Evolutionary conservation across 768 basidiomycete genomes (phyloP), one percentile per base, ranked within the genome.

Genomic region (Crepidotus variabilis): DNA sequence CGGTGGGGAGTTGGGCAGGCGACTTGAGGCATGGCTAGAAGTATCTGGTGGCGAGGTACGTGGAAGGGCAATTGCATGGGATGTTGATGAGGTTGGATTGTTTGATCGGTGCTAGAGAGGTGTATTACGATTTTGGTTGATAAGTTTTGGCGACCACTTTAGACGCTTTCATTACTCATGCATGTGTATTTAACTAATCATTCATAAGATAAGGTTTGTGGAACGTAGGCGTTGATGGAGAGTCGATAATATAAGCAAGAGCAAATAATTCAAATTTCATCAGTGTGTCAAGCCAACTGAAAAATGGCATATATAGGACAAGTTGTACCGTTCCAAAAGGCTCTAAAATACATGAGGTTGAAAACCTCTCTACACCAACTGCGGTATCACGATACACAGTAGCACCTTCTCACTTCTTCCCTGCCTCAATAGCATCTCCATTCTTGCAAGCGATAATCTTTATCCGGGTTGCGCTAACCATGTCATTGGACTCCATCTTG

Each of bases 361-460:
- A 43, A 5, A 11, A 20, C 39, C 13, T 43, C 13, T 16, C 39
- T 5, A 43, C 39, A 20, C 39, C 39, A 43, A 11, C 11, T 11
- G 18, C 39, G 18, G 14, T 2, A 16, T 16, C 14, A 43, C 39
- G 13, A 14, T 36, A 28, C 43, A 16, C 39, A 5, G 11, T 28
- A 28, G 28, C 28, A 3, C 39, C 3, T 5, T 43, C 24, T 58
- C 68, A 90, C 74, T 92, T 92, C 80, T 91, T 94, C 55, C 83
- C 85, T 21, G 85, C 82, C 63, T 92, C 90, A 47, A 91, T 85
- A 16, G 88, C 90, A 61, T 94, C 93, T 33, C 90, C 92, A 66
- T 91, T 92, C 82, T 98, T 98, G 78, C 96, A 98, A 5, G 97
- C 96, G 61, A 99, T 94, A 57, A 99, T 98, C 79, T 98, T 97